A percentile compares a stretch with the other conserved stretches of the same genome.
Conservation (phyloP, 2,329 filamentous ascomycete genomes). For the Westerdykella sp. region DNA sequence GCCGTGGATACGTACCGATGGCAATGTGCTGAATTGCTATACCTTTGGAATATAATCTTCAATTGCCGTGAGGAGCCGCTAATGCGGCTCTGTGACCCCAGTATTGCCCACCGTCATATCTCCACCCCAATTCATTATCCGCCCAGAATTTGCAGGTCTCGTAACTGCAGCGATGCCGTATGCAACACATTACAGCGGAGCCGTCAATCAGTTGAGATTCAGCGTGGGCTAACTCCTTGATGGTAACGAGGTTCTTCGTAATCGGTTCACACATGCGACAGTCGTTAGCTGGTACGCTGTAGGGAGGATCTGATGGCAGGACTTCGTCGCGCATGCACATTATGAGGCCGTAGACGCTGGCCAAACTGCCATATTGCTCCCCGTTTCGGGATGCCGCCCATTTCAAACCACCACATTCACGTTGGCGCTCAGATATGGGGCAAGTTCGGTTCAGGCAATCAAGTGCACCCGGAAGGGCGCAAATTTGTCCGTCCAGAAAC, state of each 20-base stretch:
- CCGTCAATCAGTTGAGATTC: slow-evolving; percentile 24
- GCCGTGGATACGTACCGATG: slow-evolving; percentile 5
- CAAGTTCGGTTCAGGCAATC: not conserved
- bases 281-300: slow-evolving; percentile 20
- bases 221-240: slow-evolving; percentile 15
- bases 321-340: slow-evolving; percentile 28
- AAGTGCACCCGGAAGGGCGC: too few relatives aligned
- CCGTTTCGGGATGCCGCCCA: too few relatives aligned
- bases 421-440: too few relatives aligned
- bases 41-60: not conserved
- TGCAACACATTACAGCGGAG: slow-evolving; percentile 27
- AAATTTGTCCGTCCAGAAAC: too few relatives aligned
- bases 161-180: slow-evolving; percentile 23
- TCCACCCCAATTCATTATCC: slow-evolving; percentile 15
- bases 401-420: too few relatives aligned
- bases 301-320: slow-evolving; percentile 25
- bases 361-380: too few relatives aligned
- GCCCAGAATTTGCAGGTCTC: slow-evolving; percentile 19
- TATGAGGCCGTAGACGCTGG: slow-evolving; percentile 14
- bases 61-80: not conserved
- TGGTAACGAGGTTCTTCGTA: too few relatives aligned
- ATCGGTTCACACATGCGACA: too few relatives aligned
- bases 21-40: slow-evolving; percentile 8
- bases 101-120: slow-evolving; percentile 18
- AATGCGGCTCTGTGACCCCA: not conserved